A percentile compares a stretch with the other conserved stretches of the same genome.
Conservation (phyloP, 768 basidiomycete species). For the Lactarius tabidus region DNA sequence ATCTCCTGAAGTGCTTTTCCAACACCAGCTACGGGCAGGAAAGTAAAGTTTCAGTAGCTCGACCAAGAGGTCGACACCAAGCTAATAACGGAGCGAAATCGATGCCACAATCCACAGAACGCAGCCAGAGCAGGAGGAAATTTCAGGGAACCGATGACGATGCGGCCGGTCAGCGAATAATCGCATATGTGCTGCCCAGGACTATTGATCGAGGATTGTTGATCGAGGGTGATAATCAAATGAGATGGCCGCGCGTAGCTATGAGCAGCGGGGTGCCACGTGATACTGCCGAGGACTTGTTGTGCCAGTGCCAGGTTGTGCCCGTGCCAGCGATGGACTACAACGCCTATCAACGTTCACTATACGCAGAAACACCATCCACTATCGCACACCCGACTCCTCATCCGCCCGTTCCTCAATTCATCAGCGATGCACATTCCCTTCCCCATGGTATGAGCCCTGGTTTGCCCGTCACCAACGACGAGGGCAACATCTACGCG, state of each 20-base stretch:
- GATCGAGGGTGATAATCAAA: neutral
- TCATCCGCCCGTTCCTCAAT: slow-evolving; percentile 43
- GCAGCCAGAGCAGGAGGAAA: too few species aligned
- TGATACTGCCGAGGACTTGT: slow-evolving; percentile 6
- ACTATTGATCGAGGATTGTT: too few species aligned
- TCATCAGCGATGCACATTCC: slow-evolving; percentile 30
- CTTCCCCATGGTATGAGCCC: slow-evolving; percentile 29
- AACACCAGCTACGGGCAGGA: too few species aligned
- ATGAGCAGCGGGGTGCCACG: slow-evolving; percentile 25
- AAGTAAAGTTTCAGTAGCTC: too few species aligned
- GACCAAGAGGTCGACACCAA: too few species aligned
- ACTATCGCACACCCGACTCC: slow-evolving; percentile 51
- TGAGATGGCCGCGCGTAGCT: slow-evolving; percentile 30
- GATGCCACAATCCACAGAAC: too few species aligned
- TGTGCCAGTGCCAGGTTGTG: neutral
- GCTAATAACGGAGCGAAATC: too few species aligned
- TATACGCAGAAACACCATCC: slow-evolving; percentile 63
- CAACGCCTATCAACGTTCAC: slow-evolving; percentile 54
- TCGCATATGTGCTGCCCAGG: too few species aligned
- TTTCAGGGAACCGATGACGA: too few species aligned
- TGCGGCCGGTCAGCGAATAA: too few species aligned
- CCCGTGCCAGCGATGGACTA: slow-evolving; percentile 44
- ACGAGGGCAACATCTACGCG: slow-evolving; percentile 82
- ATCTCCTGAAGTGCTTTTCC: too few species aligned
- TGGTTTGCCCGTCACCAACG: slow-evolving; percentile 34